Evolutionary conservation across 352 stramenopile genomes (phyloP).

Genomic region (Pythium coloratum): DNA sequence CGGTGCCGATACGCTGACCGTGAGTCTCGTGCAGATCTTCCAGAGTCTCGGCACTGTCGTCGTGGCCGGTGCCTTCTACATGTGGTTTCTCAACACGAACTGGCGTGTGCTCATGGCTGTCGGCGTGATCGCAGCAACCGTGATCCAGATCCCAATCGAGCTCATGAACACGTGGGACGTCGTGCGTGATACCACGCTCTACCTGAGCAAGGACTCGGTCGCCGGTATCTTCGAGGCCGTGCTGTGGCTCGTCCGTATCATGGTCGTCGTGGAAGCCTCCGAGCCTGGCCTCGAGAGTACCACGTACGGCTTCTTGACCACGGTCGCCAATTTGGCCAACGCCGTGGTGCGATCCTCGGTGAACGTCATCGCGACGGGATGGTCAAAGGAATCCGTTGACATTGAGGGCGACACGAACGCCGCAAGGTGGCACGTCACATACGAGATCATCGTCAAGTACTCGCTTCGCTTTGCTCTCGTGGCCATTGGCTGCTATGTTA

Average conservation of each 20-base stretch:
- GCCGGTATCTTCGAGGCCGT: slow-evolving; percentile 20
- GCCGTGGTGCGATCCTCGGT: slow-evolving; percentile 9
- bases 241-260: slow-evolving; percentile 14
- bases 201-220: slow-evolving; percentile 22
- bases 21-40: slow-evolving; percentile 24
- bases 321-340: slow-evolving; percentile 25
- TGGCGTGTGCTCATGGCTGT: slow-evolving; percentile 24
- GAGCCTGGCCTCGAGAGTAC: slow-evolving; percentile 28
- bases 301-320: slow-evolving; percentile 29
- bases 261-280: slow-evolving; percentile 23
- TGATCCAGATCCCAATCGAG: slow-evolving; percentile 21
- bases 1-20: slow-evolving; percentile 15
- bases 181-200: slow-evolving; percentile 21
- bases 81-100: slow-evolving; percentile 32
- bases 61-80: slow-evolving; percentile 10
- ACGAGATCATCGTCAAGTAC: slow-evolving; percentile 30
- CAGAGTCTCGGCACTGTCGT: slow-evolving; percentile 20
- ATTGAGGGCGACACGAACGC: slow-evolving; percentile 10
- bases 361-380: slow-evolving; percentile 22
- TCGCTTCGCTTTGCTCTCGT: slow-evolving; percentile 15
- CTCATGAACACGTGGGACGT: slow-evolving; percentile 23
- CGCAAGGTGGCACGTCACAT: slow-evolving; percentile 27
- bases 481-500: slow-evolving; percentile 6
- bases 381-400: slow-evolving; percentile 1
- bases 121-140: slow-evolving; percentile 9